Evolutionary conservation across 2,329 filamentous ascomycete genomes (phyloP).

Genomic region (Drechslerella stenobrocha): DNA sequence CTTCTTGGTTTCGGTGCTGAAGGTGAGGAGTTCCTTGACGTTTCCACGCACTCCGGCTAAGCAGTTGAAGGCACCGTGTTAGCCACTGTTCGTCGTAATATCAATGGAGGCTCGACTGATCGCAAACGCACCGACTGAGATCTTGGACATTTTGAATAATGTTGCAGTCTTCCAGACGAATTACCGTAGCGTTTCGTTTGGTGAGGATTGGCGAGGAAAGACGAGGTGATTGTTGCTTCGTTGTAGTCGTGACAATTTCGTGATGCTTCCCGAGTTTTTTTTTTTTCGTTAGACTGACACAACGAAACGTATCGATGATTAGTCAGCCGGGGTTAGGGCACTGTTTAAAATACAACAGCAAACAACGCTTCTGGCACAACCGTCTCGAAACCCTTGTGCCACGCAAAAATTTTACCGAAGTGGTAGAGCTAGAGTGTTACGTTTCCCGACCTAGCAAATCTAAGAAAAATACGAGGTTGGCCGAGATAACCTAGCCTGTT

Average conservation of each 20-base stretch:
- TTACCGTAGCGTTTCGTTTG: conserved; percentile 52
- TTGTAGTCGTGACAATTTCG: conserved; percentile 10
- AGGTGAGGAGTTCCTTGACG: conserved; percentile 90
- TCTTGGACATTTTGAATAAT: conserved; percentile 61
- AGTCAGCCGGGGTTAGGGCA: conserved; percentile 18
- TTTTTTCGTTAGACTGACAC: conserved; percentile 14
- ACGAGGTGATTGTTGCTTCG: conserved; percentile 25
- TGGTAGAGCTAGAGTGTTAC: too few relatives aligned
- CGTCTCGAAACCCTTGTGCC: too few relatives aligned
- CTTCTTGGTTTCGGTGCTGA: conserved; percentile 95
- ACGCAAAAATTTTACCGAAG: too few relatives aligned
- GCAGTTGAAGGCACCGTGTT: conserved; percentile 35
- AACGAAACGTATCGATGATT: too few relatives aligned
- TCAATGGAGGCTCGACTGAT: not conserved
- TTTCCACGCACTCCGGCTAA: conserved; percentile 90
- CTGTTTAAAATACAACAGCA: not conserved
- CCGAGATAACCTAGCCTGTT: too few relatives aligned
- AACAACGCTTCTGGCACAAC: conserved; percentile 2
- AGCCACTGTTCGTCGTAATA: conserved; percentile 17
- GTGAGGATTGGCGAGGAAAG: conserved; percentile 54
- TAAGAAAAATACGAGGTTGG: too few relatives aligned
- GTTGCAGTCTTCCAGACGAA: conserved; percentile 54
- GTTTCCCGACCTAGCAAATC: too few relatives aligned
- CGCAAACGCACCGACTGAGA: conserved; percentile 61
- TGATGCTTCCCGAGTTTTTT: conserved; percentile 11